A percentile compares a stretch with the other conserved stretches of the same genome.
phyloP scores from a whole-genome alignment of 352 stramenopile genomes.

The Pythium sukuiense region DNA sequence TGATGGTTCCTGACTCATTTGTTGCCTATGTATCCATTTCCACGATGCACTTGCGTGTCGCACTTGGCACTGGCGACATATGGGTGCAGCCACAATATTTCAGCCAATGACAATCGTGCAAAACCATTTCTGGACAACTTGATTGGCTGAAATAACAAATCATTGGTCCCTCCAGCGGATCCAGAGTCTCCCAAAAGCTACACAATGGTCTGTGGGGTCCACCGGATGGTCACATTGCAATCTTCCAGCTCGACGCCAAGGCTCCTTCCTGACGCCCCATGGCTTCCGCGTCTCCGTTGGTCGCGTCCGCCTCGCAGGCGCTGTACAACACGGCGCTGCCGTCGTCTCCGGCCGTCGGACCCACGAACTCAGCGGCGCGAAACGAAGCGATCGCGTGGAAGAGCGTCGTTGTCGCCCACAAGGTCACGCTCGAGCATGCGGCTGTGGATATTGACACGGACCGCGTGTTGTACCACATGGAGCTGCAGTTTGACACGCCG shows the following conservation, averaged over 20 bases:
- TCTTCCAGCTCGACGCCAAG: background rate
- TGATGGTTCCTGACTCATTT: too few species aligned
- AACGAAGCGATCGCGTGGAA: slow-evolving; percentile 46
- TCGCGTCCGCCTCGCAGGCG: background rate
- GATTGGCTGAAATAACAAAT: too few species aligned
- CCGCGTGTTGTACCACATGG: slow-evolving; percentile 49
- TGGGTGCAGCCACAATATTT: too few species aligned
- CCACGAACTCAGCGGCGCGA: slow-evolving; percentile 1
- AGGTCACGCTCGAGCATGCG: slow-evolving; percentile 43
- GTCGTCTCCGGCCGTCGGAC: background rate
- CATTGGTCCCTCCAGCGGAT: too few species aligned
- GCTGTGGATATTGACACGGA: slow-evolving; percentile 48
- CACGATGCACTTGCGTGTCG: too few species aligned
- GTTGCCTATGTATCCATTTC: too few species aligned
- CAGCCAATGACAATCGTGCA: too few species aligned
- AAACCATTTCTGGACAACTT: too few species aligned
- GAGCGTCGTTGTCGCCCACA: slow-evolving; percentile 39
- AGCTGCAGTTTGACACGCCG: slow-evolving; percentile 40
- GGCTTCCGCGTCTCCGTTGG: background rate
- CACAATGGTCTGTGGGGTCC: too few species aligned
- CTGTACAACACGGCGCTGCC: slow-evolving; percentile 4
- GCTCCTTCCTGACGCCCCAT: background rate
- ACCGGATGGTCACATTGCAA: slow-evolving; percentile 3
- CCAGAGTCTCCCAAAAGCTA: background rate
- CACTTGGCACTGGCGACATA: too few species aligned